Conservation (phyloP, 805 yeast genomes). For the Candida khao-thaluensis region DNA sequence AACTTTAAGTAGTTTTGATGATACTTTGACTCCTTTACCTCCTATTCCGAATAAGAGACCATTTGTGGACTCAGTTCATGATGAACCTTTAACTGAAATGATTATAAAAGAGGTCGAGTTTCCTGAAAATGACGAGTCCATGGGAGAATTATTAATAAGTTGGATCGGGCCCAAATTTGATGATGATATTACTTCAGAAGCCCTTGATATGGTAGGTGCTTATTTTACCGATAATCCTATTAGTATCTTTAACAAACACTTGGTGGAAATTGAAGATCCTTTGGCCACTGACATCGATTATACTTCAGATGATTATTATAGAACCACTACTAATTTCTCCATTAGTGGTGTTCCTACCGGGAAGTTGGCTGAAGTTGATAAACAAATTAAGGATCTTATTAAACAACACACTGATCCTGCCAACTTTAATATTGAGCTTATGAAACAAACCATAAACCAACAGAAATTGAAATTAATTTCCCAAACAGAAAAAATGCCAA, state of each 20-base stretch:
- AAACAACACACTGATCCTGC: conserved; percentile 48
- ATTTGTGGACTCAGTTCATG: conserved; percentile 66
- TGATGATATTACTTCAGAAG: conserved; percentile 56
- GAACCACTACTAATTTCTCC: conserved; percentile 56
- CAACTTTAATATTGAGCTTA: conserved; percentile 59
- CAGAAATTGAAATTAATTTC: conserved; percentile 59
- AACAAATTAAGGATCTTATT: conserved; percentile 50
- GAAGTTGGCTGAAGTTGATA: conserved; percentile 52
- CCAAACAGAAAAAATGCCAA: conserved; percentile 62
- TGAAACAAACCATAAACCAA: conserved; percentile 68
- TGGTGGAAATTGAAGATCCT: conserved; percentile 83
- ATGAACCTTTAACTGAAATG: conserved; percentile 40
- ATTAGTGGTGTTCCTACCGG: conserved; percentile 77
- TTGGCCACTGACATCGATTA: conserved; percentile 68
- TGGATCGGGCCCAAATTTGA: conserved; percentile 79
- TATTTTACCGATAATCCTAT: conserved; percentile 78
- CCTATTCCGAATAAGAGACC: conserved; percentile 54
- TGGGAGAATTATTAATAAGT: conserved; percentile 69
- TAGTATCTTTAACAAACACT: conserved; percentile 64
- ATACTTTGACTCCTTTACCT: conserved; percentile 46
- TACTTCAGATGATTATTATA: conserved; percentile 71
- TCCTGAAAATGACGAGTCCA: conserved; percentile 85
- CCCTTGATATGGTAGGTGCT: conserved; percentile 66
- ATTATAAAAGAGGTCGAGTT: conserved; percentile 60
- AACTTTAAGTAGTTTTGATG: conserved; percentile 62